These are phyloP conservation scores for Linaria vulgaris DNA, from an alignment of 257 asterid species.

Conservation along the genomic window DNA sequence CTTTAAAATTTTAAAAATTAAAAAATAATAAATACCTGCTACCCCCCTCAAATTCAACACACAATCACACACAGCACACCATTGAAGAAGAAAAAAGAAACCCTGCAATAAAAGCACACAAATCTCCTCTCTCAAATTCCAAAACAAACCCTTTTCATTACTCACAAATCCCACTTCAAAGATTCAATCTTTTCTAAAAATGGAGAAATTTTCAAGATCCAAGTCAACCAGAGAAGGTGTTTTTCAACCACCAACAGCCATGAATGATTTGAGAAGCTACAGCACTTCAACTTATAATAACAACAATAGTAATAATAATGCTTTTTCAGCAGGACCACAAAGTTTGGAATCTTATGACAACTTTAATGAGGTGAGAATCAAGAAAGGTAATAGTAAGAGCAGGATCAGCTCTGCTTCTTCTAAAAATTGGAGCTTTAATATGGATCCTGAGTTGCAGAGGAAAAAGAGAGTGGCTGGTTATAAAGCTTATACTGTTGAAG, in stretches of 20 bases:
- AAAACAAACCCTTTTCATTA: background rate
- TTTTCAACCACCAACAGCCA: conserved; percentile 41
- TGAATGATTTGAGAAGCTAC: conserved; percentile 69
- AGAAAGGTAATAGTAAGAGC: conserved; percentile 51
- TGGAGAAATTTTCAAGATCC: conserved; percentile 53
- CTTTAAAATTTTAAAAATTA: no score
- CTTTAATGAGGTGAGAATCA: conserved; percentile 42
- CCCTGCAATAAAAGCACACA: background rate
- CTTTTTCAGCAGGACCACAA: no score
- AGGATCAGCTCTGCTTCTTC: conserved; percentile 30
- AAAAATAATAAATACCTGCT: background rate
- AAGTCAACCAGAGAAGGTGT: conserved; percentile 40
- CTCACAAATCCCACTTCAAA: background rate
- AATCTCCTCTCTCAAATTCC: conserved; percentile 14
- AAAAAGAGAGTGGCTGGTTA: conserved; percentile 73
- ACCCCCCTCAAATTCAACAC: background rate
- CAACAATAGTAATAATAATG: no score
- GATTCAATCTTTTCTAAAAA: background rate
- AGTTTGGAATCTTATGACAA: no score
- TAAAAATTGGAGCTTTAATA: conserved; percentile 46
- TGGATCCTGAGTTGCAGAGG: conserved; percentile 72
- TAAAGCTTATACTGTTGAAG: conserved; percentile 61
- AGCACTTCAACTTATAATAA: conserved; percentile 46
- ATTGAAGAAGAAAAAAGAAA: background rate
- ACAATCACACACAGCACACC: background rate